Percentiles rank a stretch among this genome's conserved stretches.
phyloP scores from a whole-genome alignment of 805 yeast species.

The Starmerella ratchasimensis region DNA sequence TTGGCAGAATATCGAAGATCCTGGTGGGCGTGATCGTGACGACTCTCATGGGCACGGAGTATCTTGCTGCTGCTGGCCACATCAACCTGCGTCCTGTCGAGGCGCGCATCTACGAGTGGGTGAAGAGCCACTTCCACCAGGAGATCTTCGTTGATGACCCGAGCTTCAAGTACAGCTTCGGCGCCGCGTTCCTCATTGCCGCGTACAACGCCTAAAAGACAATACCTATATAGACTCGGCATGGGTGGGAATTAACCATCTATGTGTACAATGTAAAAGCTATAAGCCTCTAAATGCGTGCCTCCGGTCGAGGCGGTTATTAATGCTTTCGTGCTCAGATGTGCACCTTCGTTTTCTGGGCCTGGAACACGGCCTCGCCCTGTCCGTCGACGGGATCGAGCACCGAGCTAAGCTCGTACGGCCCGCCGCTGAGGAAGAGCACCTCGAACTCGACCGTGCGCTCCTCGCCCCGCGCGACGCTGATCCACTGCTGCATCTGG shows the following conservation, averaged over 20 bases:
- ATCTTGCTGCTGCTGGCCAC: constrained; percentile 42
- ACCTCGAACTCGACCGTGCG: constrained; percentile 39
- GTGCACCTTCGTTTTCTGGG: constrained; percentile 8
- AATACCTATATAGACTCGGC: neutral
- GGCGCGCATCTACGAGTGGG: constrained; percentile 22
- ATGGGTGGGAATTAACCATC: neutral
- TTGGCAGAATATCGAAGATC: constrained; percentile 46
- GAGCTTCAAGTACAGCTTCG: constrained; percentile 46
- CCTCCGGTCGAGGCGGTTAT: too few species aligned
- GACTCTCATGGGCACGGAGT: constrained; percentile 35
- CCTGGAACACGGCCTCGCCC: constrained; percentile 16
- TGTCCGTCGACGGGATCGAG: constrained; percentile 32
- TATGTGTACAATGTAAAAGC: neutral
- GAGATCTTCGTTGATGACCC: constrained; percentile 42
- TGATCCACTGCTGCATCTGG: constrained; percentile 43
- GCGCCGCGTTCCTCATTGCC: constrained; percentile 28
- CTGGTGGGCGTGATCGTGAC: constrained; percentile 40
- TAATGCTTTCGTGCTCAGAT: neutral
- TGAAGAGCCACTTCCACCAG: constrained; percentile 29
- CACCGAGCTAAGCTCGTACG: constrained; percentile 64
- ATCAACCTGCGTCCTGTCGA: constrained; percentile 20
- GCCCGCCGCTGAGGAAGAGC: constrained; percentile 60
- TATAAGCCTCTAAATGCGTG: too few species aligned
- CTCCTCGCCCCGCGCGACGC: constrained; percentile 34
- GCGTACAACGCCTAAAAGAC: constrained; percentile 22